phyloP scores from a whole-genome alignment of 306 rosid genomes.

The Neltuma alba region DNA sequence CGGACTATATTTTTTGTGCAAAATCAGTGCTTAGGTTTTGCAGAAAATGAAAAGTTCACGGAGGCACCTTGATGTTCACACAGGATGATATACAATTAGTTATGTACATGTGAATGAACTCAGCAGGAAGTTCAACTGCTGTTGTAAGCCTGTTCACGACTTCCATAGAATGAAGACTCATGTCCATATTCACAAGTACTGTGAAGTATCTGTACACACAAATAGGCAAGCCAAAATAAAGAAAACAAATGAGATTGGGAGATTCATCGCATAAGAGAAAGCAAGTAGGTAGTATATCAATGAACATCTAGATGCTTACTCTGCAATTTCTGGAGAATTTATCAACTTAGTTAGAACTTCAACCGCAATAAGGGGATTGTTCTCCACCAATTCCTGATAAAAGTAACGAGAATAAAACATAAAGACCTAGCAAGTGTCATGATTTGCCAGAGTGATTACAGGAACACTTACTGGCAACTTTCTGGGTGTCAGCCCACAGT shows the following conservation, averaged over 20 bases:
- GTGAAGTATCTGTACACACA: constrained; percentile 82
- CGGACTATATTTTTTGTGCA: not conserved
- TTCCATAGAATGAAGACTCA: constrained; percentile 99
- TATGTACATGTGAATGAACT: constrained; percentile 94
- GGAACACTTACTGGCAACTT: constrained; percentile 80
- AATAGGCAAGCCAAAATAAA: constrained; percentile 47
- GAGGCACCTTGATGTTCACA: constrained; percentile 88
- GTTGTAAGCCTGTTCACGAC: constrained; percentile 99
- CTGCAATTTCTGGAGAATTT: constrained; percentile 83
- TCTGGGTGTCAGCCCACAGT: constrained; percentile 92
- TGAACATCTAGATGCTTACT: constrained; percentile 62
- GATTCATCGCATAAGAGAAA: constrained; percentile 20
- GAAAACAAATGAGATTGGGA: constrained; percentile 37
- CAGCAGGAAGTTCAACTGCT: constrained; percentile 92
- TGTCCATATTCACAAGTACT: constrained; percentile 97
- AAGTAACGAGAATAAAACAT: constrained; percentile 29
- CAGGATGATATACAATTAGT: constrained; percentile 97
- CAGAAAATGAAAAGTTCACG: constrained; percentile 30
- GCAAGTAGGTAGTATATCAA: constrained; percentile 19
- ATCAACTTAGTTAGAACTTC: constrained; percentile 93
- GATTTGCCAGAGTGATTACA: constrained; percentile 27
- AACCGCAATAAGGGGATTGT: constrained; percentile 93
- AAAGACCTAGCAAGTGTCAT: constrained; percentile 17
- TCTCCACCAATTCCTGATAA: constrained; percentile 92
- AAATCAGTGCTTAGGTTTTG: constrained; percentile 6